Evolutionary conservation across 2,329 filamentous ascomycete genomes (phyloP).

Genomic region (Aspergillus jensenii): DNA sequence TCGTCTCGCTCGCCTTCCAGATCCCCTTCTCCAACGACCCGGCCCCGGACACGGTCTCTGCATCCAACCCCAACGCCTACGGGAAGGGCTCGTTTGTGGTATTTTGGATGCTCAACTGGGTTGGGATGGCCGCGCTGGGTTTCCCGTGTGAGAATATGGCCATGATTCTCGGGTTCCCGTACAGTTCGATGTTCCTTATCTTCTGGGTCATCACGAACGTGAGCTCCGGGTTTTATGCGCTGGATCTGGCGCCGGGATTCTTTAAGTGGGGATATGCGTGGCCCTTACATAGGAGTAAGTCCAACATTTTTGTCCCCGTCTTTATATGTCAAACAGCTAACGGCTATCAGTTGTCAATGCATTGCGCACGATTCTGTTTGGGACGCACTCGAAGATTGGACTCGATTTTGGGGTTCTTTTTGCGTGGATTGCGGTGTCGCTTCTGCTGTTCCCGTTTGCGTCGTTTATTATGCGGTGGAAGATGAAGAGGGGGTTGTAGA

Average conservation of each 20-base stretch:
- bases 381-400: slow-evolving; percentile 57
- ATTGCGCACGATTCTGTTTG: slow-evolving; percentile 61
- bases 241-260: slow-evolving; percentile 59
- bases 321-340: background rate
- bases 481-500: slow-evolving; percentile 24
- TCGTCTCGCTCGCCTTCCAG: slow-evolving; percentile 64
- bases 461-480: slow-evolving; percentile 34
- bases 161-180: slow-evolving; percentile 62
- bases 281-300: slow-evolving; percentile 59
- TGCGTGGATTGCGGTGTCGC: slow-evolving; percentile 48
- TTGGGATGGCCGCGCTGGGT: slow-evolving; percentile 63
- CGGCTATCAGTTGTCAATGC: slow-evolving; percentile 54
- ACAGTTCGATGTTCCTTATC: slow-evolving; percentile 63
- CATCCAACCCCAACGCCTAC: slow-evolving; percentile 54
- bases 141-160: slow-evolving; percentile 65
- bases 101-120: slow-evolving; percentile 64
- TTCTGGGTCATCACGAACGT: slow-evolving; percentile 70
- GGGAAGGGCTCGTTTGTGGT: slow-evolving; percentile 59
- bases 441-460: slow-evolving; percentile 29
- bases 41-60: slow-evolving; percentile 45
- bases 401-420: slow-evolving; percentile 62
- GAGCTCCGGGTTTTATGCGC: slow-evolving; percentile 58
- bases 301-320: background rate
- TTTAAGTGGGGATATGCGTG: slow-evolving; percentile 64
- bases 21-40: slow-evolving; percentile 58